These are phyloP conservation scores for Leccinum obscurum DNA, from an alignment of 768 basidiomycete species.

Conservation along the genomic window DNA sequence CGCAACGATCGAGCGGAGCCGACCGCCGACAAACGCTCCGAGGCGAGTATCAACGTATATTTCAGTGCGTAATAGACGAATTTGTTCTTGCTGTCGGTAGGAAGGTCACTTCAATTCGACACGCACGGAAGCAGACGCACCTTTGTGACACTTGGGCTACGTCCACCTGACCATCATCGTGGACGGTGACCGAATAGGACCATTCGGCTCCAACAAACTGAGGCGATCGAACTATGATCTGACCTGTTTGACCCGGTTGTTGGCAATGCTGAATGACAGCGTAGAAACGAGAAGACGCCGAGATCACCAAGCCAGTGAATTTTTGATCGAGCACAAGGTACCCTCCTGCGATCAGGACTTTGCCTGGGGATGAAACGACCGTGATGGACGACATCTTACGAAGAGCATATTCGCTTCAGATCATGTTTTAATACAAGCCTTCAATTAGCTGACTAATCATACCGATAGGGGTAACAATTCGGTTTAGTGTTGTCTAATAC, in stretches of 20 bases:
- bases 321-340: slow-evolving; percentile 93
- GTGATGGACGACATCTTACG: slow-evolving; percentile 61
- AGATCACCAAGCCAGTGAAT: slow-evolving; percentile 85
- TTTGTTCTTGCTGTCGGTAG: slow-evolving; percentile 66
- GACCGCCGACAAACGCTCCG: slow-evolving; percentile 40
- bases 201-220: slow-evolving; percentile 81
- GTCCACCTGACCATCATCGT: slow-evolving; percentile 29
- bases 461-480: slow-evolving; percentile 32
- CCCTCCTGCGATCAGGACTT: slow-evolving; percentile 93
- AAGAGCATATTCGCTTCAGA: slow-evolving; percentile 2
- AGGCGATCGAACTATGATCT: slow-evolving; percentile 77
- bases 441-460: slow-evolving; percentile 30
- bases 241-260: slow-evolving; percentile 27
- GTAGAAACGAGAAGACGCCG: slow-evolving; percentile 94
- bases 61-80: slow-evolving; percentile 92
- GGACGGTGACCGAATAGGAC: slow-evolving; percentile 35
- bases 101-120: slow-evolving; percentile 5
- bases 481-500: neutral
- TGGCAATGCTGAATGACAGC: slow-evolving; percentile 55
- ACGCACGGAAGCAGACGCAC: slow-evolving; percentile 10
- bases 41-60: slow-evolving; percentile 66
- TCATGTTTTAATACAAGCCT: neutral
- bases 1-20: slow-evolving; percentile 43
- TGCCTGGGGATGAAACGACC: slow-evolving; percentile 89
- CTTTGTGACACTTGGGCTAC: slow-evolving; percentile 26